phyloP scores from a whole-genome alignment of 177 flowering plant species.

The Telopea speciosissima region DNA sequence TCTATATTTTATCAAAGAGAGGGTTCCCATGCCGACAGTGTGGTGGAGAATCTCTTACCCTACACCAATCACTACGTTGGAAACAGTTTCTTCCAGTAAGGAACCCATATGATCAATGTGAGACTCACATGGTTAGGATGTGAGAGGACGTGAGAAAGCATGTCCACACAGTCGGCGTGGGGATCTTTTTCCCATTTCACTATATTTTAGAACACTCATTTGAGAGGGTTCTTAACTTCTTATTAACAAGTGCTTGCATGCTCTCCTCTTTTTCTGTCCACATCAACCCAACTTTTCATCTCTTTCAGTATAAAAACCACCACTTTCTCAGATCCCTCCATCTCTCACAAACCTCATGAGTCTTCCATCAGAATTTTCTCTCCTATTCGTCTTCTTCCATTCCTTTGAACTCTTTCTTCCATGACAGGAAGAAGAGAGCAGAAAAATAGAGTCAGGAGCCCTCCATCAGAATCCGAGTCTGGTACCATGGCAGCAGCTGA shows the following conservation, averaged over 20 bases:
- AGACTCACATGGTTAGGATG: too few species aligned
- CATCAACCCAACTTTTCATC: slow-evolving; percentile 19
- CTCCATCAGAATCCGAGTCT: neutral
- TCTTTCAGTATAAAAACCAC: slow-evolving; percentile 5
- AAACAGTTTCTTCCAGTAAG: too few species aligned
- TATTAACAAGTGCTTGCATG: slow-evolving; percentile 3
- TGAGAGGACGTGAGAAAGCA: too few species aligned
- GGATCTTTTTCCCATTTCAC: too few species aligned
- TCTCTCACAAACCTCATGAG: neutral
- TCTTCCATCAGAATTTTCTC: too few species aligned
- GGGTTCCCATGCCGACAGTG: too few species aligned
- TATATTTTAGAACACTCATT: too few species aligned
- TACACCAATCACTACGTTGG: too few species aligned
- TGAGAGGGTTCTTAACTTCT: neutral
- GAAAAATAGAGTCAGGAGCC: neutral
- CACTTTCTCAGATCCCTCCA: neutral
- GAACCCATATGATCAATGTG: too few species aligned
- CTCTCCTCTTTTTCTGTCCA: slow-evolving; percentile 13
- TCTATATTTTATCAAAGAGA: too few species aligned
- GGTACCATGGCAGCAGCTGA: neutral
- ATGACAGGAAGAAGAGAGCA: neutral
- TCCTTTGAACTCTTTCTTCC: neutral
- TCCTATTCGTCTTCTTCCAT: neutral
- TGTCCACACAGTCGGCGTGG: too few species aligned
- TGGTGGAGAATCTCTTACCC: too few species aligned